phyloP scores from a whole-genome alignment of 306 rosid species.

The Oemleria cerasiformis region DNA sequence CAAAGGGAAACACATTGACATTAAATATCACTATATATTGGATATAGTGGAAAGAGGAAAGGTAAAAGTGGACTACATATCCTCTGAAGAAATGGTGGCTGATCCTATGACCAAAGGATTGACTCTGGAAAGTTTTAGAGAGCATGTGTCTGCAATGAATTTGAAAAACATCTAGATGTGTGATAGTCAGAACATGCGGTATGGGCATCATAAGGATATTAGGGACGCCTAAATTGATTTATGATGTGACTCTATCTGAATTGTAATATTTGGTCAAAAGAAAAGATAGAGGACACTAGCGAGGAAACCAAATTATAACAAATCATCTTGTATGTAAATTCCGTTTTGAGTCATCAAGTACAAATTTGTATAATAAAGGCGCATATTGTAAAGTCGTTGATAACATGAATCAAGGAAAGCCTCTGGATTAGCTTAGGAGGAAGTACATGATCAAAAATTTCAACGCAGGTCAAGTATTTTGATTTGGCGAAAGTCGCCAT shows the following conservation, averaged over 20 bases:
- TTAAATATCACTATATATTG: background rate
- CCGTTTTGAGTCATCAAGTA: background rate
- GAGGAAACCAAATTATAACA: background rate
- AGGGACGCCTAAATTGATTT: background rate
- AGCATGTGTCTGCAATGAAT: background rate
- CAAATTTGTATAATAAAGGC: too few species aligned
- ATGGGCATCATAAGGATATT: background rate
- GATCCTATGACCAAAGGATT: background rate
- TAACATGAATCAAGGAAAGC: background rate
- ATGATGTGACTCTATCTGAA: background rate
- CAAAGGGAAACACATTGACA: background rate
- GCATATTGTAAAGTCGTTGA: background rate
- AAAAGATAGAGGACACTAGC: background rate
- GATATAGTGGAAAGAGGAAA: background rate
- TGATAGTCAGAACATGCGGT: background rate
- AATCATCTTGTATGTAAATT: background rate
- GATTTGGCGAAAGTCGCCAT: too few species aligned
- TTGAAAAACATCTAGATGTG: background rate
- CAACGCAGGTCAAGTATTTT: too few species aligned
- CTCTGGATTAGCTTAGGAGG: background rate
- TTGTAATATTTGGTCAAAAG: background rate
- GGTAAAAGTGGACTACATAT: background rate
- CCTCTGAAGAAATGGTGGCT: background rate
- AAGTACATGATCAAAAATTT: too few species aligned
- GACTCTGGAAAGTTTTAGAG: background rate